These are phyloP conservation scores for Camellia sinensis DNA, from an alignment of 148 eudicot genomes.

Conservation along the genomic window DNA sequence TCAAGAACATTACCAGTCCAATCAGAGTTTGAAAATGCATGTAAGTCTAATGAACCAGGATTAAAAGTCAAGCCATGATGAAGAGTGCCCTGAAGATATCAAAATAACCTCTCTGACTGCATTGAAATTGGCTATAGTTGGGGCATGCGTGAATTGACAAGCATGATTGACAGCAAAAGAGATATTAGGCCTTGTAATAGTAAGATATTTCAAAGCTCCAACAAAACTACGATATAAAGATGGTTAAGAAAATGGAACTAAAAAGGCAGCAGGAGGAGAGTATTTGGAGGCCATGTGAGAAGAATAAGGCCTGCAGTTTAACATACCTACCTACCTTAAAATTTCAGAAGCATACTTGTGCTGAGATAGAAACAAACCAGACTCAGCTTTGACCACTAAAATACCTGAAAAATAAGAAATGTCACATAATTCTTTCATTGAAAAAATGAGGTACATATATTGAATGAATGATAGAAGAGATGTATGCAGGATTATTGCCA, in stretches of 20 bases:
- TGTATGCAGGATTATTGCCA: too few relatives aligned
- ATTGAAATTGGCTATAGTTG: neutral
- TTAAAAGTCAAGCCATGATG: neutral
- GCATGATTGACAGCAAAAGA: neutral
- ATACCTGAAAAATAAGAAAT: too few relatives aligned
- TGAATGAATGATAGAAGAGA: too few relatives aligned
- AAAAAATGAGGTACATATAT: too few relatives aligned
- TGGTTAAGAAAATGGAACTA: neutral
- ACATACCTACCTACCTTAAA: too few relatives aligned
- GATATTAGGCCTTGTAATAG: neutral
- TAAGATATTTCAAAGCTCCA: neutral
- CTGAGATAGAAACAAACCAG: neutral
- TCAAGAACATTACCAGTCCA: too few relatives aligned
- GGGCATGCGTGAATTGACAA: neutral
- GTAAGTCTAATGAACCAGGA: too few relatives aligned
- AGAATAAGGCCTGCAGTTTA: too few relatives aligned
- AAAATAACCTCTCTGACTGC: neutral
- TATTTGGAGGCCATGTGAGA: too few relatives aligned
- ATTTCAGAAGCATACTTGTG: too few relatives aligned
- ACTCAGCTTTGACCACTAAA: neutral
- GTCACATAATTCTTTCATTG: too few relatives aligned
- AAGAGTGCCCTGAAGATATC: neutral
- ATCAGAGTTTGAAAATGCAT: too few relatives aligned
- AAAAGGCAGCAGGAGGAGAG: neutral
- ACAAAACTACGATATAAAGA: neutral